Conservation (phyloP, 257 asterid genomes). For the Plantago major region DNA sequence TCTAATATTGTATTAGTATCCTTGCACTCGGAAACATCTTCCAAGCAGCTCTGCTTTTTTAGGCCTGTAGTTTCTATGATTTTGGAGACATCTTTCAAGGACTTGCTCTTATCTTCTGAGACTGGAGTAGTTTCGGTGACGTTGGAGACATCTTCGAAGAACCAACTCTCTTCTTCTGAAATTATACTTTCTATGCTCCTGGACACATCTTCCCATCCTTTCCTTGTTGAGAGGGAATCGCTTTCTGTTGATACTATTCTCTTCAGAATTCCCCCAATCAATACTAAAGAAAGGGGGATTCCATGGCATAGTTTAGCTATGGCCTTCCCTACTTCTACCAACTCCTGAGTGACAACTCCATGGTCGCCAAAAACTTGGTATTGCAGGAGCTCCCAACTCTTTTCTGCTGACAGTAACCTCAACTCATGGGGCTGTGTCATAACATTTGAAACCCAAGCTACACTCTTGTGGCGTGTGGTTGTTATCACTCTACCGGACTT, state of each 20-base stretch:
- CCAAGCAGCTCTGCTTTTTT: no score
- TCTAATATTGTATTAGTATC: not conserved
- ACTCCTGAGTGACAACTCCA: constrained; percentile 3
- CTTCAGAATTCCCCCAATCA: not conserved
- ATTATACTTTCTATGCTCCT: not conserved
- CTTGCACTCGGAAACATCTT: no score
- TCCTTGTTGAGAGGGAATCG: not conserved
- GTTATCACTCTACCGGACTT: constrained; percentile 24
- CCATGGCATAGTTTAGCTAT: constrained; percentile 24
- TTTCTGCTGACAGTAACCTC: constrained; percentile 11
- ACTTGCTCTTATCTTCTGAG: no score
- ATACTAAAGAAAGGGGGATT: constrained; percentile 27
- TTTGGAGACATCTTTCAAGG: no score
- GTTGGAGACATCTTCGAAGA: no score
- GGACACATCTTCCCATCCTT: not conserved
- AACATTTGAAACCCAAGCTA: constrained; percentile 18
- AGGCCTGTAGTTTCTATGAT: no score
- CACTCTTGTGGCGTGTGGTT: constrained; percentile 22
- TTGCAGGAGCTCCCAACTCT: constrained; percentile 23
- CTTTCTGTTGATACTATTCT: not conserved
- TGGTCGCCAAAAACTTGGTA: constrained; percentile 21
- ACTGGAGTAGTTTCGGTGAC: no score
- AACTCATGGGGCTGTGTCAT: constrained; percentile 18
- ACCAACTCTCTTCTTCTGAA: no score
- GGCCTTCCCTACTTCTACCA: constrained; percentile 7